Conservation (phyloP, 257 asterid species). For the Penstemon eatonii region DNA sequence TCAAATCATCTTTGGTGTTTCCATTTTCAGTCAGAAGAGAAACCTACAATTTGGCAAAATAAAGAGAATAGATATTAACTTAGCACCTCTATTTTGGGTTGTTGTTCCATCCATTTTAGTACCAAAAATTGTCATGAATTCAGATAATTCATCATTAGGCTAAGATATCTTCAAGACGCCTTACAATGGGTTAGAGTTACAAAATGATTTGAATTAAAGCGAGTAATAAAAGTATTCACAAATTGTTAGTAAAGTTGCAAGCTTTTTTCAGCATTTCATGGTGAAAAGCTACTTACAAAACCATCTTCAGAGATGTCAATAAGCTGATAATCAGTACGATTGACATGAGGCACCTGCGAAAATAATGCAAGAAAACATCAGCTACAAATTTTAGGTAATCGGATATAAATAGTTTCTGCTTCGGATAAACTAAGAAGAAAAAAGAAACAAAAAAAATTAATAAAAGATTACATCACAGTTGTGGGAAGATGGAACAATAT, state of each 20-base stretch:
- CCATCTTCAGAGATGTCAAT: constrained; percentile 88
- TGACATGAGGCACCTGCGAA: constrained; percentile 66
- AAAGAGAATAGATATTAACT: neutral
- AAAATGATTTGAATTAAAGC: neutral
- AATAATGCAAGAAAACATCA: constrained; percentile 7
- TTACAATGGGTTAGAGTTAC: neutral
- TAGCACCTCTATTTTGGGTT: neutral
- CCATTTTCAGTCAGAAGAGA: constrained; percentile 36
- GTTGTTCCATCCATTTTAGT: neutral
- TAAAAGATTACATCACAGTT: constrained; percentile 53
- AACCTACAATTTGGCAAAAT: constrained; percentile 21
- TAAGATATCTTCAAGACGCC: neutral
- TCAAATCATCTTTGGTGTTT: constrained; percentile 32
- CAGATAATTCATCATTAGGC: too few relatives aligned
- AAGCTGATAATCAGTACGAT: constrained; percentile 59
- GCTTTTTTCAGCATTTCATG: neutral
- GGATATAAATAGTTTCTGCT: neutral
- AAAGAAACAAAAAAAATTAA: neutral
- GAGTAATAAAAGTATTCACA: neutral
- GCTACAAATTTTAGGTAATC: neutral
- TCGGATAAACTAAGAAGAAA: neutral
- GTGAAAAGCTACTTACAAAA: constrained; percentile 54
- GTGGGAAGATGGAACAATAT: constrained; percentile 74
- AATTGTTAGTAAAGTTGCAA: neutral
- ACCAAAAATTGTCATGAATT: too few relatives aligned